Evolutionary conservation across 179 eudicot genomes (phyloP).

Genomic region (Spergularia azorica): DNA sequence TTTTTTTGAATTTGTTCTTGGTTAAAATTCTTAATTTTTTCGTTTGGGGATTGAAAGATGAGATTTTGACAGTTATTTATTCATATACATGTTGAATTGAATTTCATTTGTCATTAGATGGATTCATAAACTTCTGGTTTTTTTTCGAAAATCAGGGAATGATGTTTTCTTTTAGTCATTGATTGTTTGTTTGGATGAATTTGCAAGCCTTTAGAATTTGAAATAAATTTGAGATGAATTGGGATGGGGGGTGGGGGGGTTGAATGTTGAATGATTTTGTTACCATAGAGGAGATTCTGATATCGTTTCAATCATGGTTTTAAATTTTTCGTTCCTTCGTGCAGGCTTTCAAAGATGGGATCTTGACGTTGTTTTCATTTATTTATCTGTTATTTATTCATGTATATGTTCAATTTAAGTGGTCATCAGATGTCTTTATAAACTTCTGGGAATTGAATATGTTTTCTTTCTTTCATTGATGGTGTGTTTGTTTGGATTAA

Average conservation of each 20-base stretch:
- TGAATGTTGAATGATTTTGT: too few relatives aligned
- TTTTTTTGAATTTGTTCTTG: background rate
- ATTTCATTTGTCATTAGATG: background rate
- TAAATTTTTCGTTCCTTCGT: background rate
- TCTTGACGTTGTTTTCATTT: background rate
- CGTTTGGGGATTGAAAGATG: slow-evolving; percentile 6
- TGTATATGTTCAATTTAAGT: too few relatives aligned
- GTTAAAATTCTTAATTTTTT: background rate
- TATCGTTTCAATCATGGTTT: too few relatives aligned
- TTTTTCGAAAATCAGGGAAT: background rate
- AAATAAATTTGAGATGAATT: too few relatives aligned
- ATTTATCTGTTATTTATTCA: background rate
- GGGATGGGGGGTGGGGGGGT: too few relatives aligned
- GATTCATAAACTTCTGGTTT: background rate
- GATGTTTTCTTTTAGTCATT: background rate
- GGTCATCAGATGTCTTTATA: too few relatives aligned
- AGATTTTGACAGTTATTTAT: background rate
- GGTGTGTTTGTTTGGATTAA: background rate
- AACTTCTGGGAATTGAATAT: background rate
- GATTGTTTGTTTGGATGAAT: background rate
- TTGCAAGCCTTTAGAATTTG: background rate
- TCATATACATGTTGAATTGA: background rate
- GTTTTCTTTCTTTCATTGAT: background rate
- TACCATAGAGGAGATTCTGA: too few relatives aligned
- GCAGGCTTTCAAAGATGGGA: slow-evolving; percentile 8